phyloP scores from a whole-genome alignment of 2,329 filamentous ascomycete species.

The Fusarium algeriense region DNA sequence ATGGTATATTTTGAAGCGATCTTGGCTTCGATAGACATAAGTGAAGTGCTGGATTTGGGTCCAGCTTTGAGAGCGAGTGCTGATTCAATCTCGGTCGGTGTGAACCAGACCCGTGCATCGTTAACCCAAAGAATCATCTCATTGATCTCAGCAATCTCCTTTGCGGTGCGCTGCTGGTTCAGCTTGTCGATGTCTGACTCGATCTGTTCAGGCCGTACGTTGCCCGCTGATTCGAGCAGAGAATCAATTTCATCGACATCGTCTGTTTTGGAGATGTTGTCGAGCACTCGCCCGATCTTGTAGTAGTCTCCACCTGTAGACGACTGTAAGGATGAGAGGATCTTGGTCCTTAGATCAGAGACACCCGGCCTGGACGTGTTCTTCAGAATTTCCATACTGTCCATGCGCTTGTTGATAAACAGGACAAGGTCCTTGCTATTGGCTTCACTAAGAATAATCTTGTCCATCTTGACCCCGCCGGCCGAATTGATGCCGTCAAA shows the following conservation, averaged over 20 bases:
- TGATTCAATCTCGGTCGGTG: background rate
- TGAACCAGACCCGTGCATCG: background rate
- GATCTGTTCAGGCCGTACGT: background rate
- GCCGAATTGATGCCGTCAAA: background rate
- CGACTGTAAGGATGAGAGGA: background rate
- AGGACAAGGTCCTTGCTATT: background rate
- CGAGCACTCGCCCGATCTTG: background rate
- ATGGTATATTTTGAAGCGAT: conserved; percentile 1
- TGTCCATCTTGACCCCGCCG: background rate
- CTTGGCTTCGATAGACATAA: background rate
- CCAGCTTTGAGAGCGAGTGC: background rate
- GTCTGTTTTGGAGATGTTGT: background rate
- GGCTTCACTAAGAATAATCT: background rate
- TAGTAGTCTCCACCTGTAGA: background rate
- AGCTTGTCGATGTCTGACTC: background rate
- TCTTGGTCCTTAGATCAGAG: background rate
- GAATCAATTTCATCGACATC: background rate
- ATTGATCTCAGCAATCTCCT: background rate
- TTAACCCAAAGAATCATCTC: conserved; percentile 3
- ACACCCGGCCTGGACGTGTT: background rate
- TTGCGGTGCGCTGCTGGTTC: background rate
- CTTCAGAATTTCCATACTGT: background rate
- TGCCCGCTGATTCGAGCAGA: background rate
- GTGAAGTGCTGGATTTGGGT: background rate
- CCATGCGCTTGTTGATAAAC: conserved; percentile 3